phyloP scores from a whole-genome alignment of 192 early-diverging fungal genomes.

The Entomortierella lignicola region DNA sequence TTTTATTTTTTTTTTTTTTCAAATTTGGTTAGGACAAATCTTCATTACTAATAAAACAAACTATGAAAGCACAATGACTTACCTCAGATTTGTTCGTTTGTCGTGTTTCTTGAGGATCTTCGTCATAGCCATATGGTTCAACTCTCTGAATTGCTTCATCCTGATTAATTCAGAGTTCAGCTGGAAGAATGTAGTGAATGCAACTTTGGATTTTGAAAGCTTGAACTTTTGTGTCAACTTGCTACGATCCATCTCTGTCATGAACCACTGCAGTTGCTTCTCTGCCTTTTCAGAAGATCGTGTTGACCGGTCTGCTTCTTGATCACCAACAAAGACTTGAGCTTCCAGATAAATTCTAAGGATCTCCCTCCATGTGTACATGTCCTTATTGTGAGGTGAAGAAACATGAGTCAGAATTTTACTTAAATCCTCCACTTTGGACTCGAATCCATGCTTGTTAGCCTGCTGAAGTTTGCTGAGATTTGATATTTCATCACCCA shows the following conservation, averaged over 20 bases:
- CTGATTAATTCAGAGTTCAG: conserved; percentile 77
- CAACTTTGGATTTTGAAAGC: conserved; percentile 33
- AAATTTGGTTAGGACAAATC: too few relatives aligned
- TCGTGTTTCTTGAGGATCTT: conserved; percentile 95
- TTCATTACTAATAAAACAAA: neutral
- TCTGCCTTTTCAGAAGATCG: conserved; percentile 63
- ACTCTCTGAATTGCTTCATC: conserved; percentile 77
- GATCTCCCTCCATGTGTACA: conserved; percentile 79
- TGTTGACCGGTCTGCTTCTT: conserved; percentile 67
- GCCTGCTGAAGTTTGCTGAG: conserved; percentile 66
- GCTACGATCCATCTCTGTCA: conserved; percentile 58
- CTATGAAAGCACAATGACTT: conserved; percentile 3
- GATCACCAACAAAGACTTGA: conserved; percentile 73
- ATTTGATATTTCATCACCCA: conserved; percentile 68
- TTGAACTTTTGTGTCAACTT: conserved; percentile 54
- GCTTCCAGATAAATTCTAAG: conserved; percentile 77
- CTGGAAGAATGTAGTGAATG: conserved; percentile 65
- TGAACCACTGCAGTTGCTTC: conserved; percentile 72
- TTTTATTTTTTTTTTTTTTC: too few relatives aligned
- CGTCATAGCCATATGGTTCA: conserved; percentile 81
- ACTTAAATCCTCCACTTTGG: conserved; percentile 65
- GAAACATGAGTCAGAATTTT: conserved; percentile 65
- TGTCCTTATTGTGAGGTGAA: conserved; percentile 81
- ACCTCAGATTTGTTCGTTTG: conserved; percentile 79
- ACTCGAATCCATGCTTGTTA: conserved; percentile 63